These are phyloP conservation scores for Xylaria hypoxylon DNA, from an alignment of 2,329 filamentous ascomycete genomes.

Conservation along the genomic window DNA sequence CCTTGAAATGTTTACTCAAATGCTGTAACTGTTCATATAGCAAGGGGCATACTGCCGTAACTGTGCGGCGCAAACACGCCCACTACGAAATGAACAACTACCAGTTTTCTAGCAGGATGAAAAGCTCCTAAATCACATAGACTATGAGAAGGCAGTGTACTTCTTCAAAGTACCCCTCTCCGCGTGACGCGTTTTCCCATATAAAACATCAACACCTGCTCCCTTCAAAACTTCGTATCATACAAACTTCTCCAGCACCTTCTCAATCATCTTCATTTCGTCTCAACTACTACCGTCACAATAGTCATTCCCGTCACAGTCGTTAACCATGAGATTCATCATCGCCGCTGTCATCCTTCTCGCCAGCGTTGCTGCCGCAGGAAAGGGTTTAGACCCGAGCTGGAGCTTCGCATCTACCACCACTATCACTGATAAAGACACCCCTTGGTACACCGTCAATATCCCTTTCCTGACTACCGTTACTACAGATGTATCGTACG, in stretches of 20 bases:
- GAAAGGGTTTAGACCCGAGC: neutral
- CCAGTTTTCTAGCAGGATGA: too few species aligned
- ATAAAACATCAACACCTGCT: neutral
- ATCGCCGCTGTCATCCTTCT: conserved; percentile 1
- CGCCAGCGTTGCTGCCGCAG: conserved; percentile 10
- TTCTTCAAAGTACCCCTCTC: neutral
- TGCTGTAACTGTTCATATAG: neutral
- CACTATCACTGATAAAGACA: conserved; percentile 3
- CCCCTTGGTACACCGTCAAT: conserved; percentile 24
- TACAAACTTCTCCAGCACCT: neutral
- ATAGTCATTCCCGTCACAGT: neutral
- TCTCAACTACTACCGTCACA: neutral
- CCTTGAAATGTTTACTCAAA: neutral
- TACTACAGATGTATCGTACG: conserved; percentile 30
- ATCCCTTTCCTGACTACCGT: conserved; percentile 24
- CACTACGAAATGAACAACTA: neutral
- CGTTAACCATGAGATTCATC: conserved; percentile 16
- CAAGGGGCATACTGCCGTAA: neutral
- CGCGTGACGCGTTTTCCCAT: neutral
- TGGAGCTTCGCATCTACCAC: conserved; percentile 31
- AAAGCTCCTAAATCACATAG: neutral
- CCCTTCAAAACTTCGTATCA: neutral
- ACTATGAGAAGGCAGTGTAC: too few species aligned
- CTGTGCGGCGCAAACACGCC: conserved; percentile 14
- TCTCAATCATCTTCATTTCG: neutral